Percentiles rank a stretch among this genome's conserved stretches.
phyloP scores from a whole-genome alignment of 2,329 filamentous ascomycete species.

The Plectosphaerella sp. region DNA sequence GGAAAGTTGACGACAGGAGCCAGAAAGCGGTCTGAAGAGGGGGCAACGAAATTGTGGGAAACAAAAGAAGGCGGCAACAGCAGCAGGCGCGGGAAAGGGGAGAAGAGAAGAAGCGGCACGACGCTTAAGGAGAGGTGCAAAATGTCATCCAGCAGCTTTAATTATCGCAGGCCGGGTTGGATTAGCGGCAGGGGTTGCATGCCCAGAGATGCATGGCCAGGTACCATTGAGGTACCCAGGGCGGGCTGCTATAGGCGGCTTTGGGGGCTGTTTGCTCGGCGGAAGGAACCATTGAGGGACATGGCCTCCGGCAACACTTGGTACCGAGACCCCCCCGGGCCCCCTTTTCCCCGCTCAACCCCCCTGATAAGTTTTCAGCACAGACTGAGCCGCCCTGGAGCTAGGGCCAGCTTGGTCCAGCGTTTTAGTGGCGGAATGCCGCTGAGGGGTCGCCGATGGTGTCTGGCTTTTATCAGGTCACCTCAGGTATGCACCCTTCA shows the following conservation, averaged over 20 bases:
- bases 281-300: too few species aligned
- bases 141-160: conserved; percentile 1
- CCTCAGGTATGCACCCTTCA: too few species aligned
- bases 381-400: neutral
- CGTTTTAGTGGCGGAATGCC: neutral
- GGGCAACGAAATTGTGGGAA: too few species aligned
- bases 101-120: neutral
- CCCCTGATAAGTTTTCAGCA: neutral
- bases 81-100: neutral
- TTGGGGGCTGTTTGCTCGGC: too few species aligned
- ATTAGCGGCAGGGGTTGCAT: neutral
- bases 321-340: neutral
- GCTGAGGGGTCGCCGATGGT: neutral
- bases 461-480: too few species aligned
- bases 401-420: neutral
- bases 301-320: too few species aligned
- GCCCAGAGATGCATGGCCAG: neutral
- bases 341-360: neutral
- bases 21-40: too few species aligned
- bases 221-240: neutral
- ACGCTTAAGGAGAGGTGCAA: neutral
- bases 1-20: neutral
- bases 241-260: too few species aligned
- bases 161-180: neutral
- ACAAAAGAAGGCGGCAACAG: neutral